These are phyloP conservation scores for Populus simonii DNA, from an alignment of 345 rosid genomes.

Conservation along the genomic window DNA sequence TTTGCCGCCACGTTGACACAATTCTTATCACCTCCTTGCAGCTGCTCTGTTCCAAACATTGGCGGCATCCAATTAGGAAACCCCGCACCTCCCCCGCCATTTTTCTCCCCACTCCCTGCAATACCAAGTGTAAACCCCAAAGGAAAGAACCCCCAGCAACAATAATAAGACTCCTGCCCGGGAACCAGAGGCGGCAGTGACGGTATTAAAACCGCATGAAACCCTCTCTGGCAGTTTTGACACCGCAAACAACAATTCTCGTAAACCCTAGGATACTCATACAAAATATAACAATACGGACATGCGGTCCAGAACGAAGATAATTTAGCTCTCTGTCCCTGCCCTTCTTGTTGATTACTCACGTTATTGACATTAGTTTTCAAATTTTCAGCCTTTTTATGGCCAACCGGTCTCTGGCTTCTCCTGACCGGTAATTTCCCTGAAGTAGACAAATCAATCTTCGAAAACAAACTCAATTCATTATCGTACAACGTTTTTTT, in stretches of 20 bases:
- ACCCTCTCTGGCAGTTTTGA: slow-evolving; percentile 65
- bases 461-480: slow-evolving; percentile 50
- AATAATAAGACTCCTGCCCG: slow-evolving; percentile 78
- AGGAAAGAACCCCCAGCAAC: slow-evolving; percentile 86
- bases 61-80: slow-evolving; percentile 26
- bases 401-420: slow-evolving; percentile 14
- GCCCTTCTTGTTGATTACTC: not conserved
- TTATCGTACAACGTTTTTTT: slow-evolving; percentile 61
- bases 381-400: not conserved
- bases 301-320: slow-evolving; percentile 89
- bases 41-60: slow-evolving; percentile 13
- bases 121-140: slow-evolving; percentile 47
- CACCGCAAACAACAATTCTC: slow-evolving; percentile 81
- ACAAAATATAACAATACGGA: slow-evolving; percentile 74
- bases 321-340: slow-evolving; percentile 28
- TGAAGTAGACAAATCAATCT: slow-evolving; percentile 48
- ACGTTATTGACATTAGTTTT: not conserved
- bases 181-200: slow-evolving; percentile 72
- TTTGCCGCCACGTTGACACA: not conserved
- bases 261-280: slow-evolving; percentile 75
- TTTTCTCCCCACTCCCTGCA: slow-evolving; percentile 30
- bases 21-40: not conserved
- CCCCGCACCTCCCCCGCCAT: not conserved
- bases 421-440: slow-evolving; percentile 48
- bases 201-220: slow-evolving; percentile 57